These are phyloP conservation scores for Beauveria australis DNA, from an alignment of 2,329 filamentous ascomycete genomes.

Conservation along the genomic window DNA sequence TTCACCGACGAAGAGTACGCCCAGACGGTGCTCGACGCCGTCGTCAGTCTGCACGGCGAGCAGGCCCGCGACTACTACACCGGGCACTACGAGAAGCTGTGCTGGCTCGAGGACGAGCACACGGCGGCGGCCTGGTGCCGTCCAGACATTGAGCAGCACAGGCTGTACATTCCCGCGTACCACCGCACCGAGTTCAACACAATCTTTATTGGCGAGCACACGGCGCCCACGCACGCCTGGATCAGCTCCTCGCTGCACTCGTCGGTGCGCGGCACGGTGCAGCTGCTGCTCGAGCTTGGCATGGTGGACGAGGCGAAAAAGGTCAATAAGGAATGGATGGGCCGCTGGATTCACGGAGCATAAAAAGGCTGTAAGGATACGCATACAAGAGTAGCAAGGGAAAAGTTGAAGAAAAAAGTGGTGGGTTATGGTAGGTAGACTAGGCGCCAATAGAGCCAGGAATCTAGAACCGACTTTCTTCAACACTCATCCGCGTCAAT, in stretches of 20 bases:
- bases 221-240: constrained; percentile 27
- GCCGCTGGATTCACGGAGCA: constrained; percentile 14
- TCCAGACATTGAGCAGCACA: constrained; percentile 24
- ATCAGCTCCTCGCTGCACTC: constrained; percentile 23
- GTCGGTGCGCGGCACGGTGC: constrained; percentile 21
- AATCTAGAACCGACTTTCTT: background rate
- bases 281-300: constrained; percentile 20
- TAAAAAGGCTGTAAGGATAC: background rate
- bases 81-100: constrained; percentile 24
- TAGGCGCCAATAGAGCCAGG: background rate
- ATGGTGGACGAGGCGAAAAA: constrained; percentile 19
- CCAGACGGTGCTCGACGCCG: constrained; percentile 22
- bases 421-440: background rate
- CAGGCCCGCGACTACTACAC: constrained; percentile 21
- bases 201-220: constrained; percentile 28
- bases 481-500: background rate
- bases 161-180: constrained; percentile 25
- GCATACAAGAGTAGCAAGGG: background rate
- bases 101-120: constrained; percentile 24
- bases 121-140: constrained; percentile 22
- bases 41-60: constrained; percentile 21
- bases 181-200: constrained; percentile 25
- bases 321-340: constrained; percentile 19
- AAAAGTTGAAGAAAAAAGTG: background rate
- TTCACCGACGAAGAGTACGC: constrained; percentile 16